Evolutionary conservation across 2,329 filamentous ascomycete genomes (phyloP).

Genomic region (Fusarium sp.): DNA sequence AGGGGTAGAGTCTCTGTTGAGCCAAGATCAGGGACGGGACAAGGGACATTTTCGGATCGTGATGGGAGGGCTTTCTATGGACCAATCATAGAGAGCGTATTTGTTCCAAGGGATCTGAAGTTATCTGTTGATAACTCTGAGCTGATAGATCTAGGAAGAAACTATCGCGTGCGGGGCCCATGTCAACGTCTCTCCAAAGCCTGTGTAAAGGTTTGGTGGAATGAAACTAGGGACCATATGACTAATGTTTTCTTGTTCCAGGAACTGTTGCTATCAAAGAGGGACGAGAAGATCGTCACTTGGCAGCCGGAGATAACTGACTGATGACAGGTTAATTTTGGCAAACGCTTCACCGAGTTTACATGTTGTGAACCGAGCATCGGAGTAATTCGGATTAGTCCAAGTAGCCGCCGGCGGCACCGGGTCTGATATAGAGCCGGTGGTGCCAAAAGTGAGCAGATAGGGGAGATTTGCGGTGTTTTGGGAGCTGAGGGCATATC

Average conservation of each 20-base stretch:
- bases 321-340: conserved; percentile 32
- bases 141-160: conserved; percentile 19
- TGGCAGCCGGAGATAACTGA: conserved; percentile 33
- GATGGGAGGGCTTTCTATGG: conserved; percentile 7
- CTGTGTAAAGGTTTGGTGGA: background rate
- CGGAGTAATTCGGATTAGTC: conserved; percentile 32
- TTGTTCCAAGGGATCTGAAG: conserved; percentile 27
- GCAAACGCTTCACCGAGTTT: conserved; percentile 4
- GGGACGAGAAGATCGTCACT: conserved; percentile 16
- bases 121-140: conserved; percentile 17
- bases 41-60: conserved; percentile 33
- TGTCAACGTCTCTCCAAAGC: background rate
- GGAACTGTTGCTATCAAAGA: conserved; percentile 21
- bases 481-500: conserved; percentile 19
- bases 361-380: conserved; percentile 12
- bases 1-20: conserved; percentile 26
- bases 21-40: conserved; percentile 34
- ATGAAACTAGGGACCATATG: conserved; percentile 6
- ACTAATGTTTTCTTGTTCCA: conserved; percentile 29
- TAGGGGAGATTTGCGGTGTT: conserved; percentile 27
- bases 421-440: conserved; percentile 5
- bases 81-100: conserved; percentile 37
- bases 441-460: conserved; percentile 39
- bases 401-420: background rate
- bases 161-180: conserved; percentile 12